Evolutionary conservation across 371 early-diverging fungal genomes (phyloP).

Genomic region (Lichtheimia corymbifera): DNA sequence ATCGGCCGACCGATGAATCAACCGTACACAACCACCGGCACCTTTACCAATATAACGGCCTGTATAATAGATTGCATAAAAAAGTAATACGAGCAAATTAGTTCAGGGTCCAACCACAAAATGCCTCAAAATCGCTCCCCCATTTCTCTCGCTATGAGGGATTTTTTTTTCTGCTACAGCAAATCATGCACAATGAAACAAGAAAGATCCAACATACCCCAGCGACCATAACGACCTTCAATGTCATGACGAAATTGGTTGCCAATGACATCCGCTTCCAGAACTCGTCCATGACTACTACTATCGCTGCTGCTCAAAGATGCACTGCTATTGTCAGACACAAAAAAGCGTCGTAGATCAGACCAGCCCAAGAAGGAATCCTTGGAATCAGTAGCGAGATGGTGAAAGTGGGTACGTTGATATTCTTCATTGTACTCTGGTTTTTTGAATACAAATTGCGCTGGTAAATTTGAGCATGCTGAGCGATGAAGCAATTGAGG

Average conservation of each 20-base stretch:
- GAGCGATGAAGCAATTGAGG: conserved; percentile 15
- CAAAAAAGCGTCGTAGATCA: conserved; percentile 28
- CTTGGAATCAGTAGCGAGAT: neutral
- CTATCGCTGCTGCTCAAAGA: neutral
- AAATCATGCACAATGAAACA: neutral
- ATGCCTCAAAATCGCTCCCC: conserved; percentile 20
- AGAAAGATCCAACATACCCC: conserved; percentile 21
- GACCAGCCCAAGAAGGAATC: conserved; percentile 22
- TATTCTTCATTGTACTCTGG: conserved; percentile 41
- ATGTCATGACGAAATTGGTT: conserved; percentile 33
- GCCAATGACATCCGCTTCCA: conserved; percentile 15
- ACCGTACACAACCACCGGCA: conserved; percentile 77
- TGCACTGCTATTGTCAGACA: neutral
- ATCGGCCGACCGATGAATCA: conserved; percentile 58
- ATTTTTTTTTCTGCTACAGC: conserved; percentile 3
- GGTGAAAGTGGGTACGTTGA: conserved; percentile 43
- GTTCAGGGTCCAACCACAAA: conserved; percentile 1
- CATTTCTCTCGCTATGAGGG: too few species aligned
- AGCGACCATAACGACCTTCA: conserved; percentile 29
- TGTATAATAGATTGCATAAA: conserved; percentile 4
- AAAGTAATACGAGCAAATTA: conserved; percentile 3
- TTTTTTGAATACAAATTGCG: conserved; percentile 42
- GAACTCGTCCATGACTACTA: neutral
- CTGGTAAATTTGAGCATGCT: conserved; percentile 22
- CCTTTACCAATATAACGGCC: conserved; percentile 75